Base-by-base conservation (phyloP, 2,329 filamentous ascomycete genomes). In the Neonectria punicea region DNA sequence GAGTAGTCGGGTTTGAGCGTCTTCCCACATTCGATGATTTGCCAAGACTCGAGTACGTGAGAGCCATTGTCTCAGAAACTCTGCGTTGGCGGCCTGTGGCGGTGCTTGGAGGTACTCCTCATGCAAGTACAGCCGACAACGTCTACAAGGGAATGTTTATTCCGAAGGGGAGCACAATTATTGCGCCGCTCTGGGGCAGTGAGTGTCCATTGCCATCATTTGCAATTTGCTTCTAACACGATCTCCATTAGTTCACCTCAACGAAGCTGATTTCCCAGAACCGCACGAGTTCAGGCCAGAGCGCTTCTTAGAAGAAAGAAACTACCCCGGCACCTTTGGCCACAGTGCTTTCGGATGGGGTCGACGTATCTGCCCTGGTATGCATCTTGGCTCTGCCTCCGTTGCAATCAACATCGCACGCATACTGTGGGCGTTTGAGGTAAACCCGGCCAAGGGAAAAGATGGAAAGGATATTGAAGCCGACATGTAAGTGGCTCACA, bases 361-460 rank as follows among this genome's bases (percentile, higher is more conserved):
- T 0, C 75, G 81, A 14, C 74, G 81, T 2, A 71, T 81, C 9
- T 83, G 81, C 13, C 80, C 81, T 0, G 81, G 81, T 0, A 76
- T 85, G 67, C 85, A 89, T 56, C 79, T 89, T 1, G 85, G 84
- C 0, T 82, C 85, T 46, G 81, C 84, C 0, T 86, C 81, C 0
- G 77, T 88, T 0, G 78, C 80, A 10, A 74, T 85, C 2, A 81
- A 79, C 47, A 81, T 86, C 20, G 79, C 84, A 0, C 80, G 83
- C 2, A 75, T 86, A 0, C 71, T 90, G 0, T 90, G 87, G 87
- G 86, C 80, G 0, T 88, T 88, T 58, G 71, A 84, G 0, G 73
- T 84, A 6, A 66, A 64, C 0, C 75, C 76, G 0, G 77, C 70
- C 1, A 75, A 74, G 55, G 68, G 79, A 6, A 69, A 71, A 11